Evolutionary conservation across 179 eudicot genomes (phyloP).

Genomic region (Amaranthus tricolor): DNA sequence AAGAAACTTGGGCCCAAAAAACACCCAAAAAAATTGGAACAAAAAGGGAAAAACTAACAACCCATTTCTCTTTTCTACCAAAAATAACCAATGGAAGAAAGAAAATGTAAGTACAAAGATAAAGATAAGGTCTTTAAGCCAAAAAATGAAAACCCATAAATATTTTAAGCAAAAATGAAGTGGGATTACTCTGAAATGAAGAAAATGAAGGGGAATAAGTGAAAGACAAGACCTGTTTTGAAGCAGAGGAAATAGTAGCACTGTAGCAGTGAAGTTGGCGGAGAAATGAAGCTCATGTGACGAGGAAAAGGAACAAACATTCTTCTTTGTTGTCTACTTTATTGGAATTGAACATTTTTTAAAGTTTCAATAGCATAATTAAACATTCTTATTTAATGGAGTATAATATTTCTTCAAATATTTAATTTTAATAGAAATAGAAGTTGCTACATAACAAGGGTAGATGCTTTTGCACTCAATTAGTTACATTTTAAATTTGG

Average conservation of each 20-base stretch:
- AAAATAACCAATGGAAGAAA: constrained; percentile 6
- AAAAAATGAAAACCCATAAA: constrained; percentile 24
- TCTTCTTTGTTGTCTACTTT: constrained; percentile 32
- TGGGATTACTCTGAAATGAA: constrained; percentile 2
- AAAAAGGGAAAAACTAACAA: neutral
- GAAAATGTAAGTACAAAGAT: constrained; percentile 1
- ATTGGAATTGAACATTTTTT: constrained; percentile 16
- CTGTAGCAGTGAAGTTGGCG: too few species aligned
- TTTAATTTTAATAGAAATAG: too few species aligned
- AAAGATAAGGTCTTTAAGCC: constrained; percentile 23
- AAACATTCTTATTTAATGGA: too few species aligned
- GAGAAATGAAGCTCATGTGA: constrained; percentile 12
- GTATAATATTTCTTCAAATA: too few species aligned
- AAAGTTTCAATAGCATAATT: neutral
- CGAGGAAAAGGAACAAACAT: constrained; percentile 32
- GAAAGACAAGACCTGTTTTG: constrained; percentile 20
- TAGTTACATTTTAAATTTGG: too few species aligned
- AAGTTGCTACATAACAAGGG: too few species aligned
- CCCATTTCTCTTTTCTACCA: constrained; percentile 18
- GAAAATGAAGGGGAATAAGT: neutral
- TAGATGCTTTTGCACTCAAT: too few species aligned
- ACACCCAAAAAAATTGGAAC: neutral
- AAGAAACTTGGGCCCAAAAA: constrained; percentile 18
- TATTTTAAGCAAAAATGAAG: constrained; percentile 6
- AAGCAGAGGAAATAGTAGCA: neutral